Evolutionary conservation across 192 early-diverging fungal genomes (phyloP), one percentile per base, ranked within the genome.

Genomic region (Backusella psychrophila): DNA sequence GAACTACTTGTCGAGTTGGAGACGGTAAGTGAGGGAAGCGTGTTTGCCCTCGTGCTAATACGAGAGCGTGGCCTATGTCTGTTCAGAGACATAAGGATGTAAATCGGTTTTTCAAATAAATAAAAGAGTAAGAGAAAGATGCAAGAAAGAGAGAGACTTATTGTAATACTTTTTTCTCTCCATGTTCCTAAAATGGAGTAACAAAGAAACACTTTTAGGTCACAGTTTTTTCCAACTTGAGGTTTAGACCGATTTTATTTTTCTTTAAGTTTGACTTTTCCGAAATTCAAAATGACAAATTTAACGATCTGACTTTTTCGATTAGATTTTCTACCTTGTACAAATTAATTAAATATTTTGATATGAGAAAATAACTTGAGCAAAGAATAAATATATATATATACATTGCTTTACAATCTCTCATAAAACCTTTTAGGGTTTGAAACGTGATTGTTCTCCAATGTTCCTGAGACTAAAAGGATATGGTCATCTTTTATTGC

Each of bases 51-150:
- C 19, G 35, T 74, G 56, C 14, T 74, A 11, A 74, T 35, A 38
- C 72, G 72, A 41, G 31, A 63, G 15, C 56, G 56, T 21, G 56
- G 35, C n/a, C 72, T 74, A 19, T 74, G 72, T 74, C 72, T 74
- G 52, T 74, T 74, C 11, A 65, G 42, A 44, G 69, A 71, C 69
- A 71, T 71, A 44, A 23, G 38, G 31, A 49, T n/a, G 11, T 59
- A 9, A 19, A 23, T 59, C 23, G 53, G 53, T 26, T 59, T 59
- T 59, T 59, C 9, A 59, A 69, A 69, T 35, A 69, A 69, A 21
- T 9, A 36, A 69, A 69, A 69, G 21, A 41, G 34, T 23, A 21
- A 21, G 36, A 69, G n/a, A 23, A 17, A 69, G 36, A 21, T 39
- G n/a, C 35, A 69, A 69, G 35, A 39, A 36, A 69, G 36, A 7